Evolutionary conservation across 345 rosid species (phyloP), one percentile per base, ranked within the genome.

Genomic region (Litchi chinensis): DNA sequence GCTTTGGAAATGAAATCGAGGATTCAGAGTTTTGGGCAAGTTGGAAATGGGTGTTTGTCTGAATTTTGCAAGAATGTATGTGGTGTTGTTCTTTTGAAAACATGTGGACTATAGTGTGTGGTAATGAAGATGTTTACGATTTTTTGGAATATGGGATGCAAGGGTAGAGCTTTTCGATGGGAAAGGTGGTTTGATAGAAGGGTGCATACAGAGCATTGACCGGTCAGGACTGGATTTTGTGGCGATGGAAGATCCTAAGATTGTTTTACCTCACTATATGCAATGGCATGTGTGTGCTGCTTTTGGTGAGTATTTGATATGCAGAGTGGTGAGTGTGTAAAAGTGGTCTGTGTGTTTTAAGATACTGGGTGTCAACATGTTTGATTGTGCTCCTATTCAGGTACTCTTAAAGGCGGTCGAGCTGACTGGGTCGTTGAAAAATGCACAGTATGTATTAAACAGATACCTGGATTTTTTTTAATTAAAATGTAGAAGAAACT

Each of bases 391-490:
- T 80, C 77, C 40, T 77, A 10, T 77, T 73, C 85, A 93, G 98
- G 97, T 75, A 88, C 97, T 73, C 83, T 92, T 57, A 96, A 93
- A 82, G 98, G 98, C 57, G 98, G 98, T 84, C 88, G 98, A 77
- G 97, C 97, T 71, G 99, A 93, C 43, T 96, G 98, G 99, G 92
- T 96, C 50, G 85, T 96, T 56, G 99, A 96, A 86, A 96, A 93
- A 89, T 96, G 99, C 83, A 86, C 94, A 0, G 99, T 93, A 88
- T 48, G 94, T 87, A 21, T 80, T 52, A 32, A 43, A n/a, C 50
- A 48, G 37, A 48, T 52, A 24, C 4, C 10, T 68, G 44, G 24
- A 50, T 39, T 12, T 54, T 24, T 15, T 75, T 5, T 64, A 4
- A 10, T 46, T 39, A 76, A 46, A 52, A 21, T 0, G 6, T 64